Conservation (phyloP, 305 asterid species). For the Striga hermonthica region DNA sequence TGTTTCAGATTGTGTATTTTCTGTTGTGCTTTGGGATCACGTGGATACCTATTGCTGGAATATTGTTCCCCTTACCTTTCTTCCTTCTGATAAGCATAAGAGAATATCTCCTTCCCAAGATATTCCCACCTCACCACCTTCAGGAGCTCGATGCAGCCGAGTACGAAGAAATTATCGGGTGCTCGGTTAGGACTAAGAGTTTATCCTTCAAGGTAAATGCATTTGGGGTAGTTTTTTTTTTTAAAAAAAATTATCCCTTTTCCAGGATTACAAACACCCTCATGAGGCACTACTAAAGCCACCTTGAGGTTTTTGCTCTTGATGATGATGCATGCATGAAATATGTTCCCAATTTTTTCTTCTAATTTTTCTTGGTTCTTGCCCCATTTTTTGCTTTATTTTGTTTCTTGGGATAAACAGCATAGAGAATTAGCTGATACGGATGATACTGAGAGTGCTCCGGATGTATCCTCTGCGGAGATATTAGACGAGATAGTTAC, state of each 20-base stretch:
- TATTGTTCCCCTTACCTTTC: conserved; percentile 80
- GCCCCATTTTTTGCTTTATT: background rate
- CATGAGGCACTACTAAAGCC: too few species aligned
- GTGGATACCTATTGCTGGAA: conserved; percentile 93
- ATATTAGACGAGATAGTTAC: conserved; percentile 84
- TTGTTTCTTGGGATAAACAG: conserved; percentile 38
- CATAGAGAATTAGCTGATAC: conserved; percentile 40
- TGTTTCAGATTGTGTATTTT: conserved; percentile 61
- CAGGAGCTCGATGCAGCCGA: conserved; percentile 81
- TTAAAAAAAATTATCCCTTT: too few species aligned
- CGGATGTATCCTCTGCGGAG: conserved; percentile 62
- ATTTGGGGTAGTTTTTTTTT: too few species aligned
- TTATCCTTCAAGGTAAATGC: conserved; percentile 47
- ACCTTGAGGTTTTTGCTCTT: too few species aligned
- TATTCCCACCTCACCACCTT: conserved; percentile 59
- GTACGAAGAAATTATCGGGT: conserved; percentile 78
- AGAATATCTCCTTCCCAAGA: conserved; percentile 73
- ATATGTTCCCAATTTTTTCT: background rate
- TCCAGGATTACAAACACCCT: too few species aligned
- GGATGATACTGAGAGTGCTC: conserved; percentile 33
- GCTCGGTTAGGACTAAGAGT: conserved; percentile 41
- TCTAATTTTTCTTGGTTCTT: background rate
- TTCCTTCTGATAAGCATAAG: conserved; percentile 71
- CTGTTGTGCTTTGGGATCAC: conserved; percentile 81
- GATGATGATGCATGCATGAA: too few species aligned